These are phyloP conservation scores for Aethionema arabicum DNA, from an alignment of 345 rosid species.

Conservation along the genomic window DNA sequence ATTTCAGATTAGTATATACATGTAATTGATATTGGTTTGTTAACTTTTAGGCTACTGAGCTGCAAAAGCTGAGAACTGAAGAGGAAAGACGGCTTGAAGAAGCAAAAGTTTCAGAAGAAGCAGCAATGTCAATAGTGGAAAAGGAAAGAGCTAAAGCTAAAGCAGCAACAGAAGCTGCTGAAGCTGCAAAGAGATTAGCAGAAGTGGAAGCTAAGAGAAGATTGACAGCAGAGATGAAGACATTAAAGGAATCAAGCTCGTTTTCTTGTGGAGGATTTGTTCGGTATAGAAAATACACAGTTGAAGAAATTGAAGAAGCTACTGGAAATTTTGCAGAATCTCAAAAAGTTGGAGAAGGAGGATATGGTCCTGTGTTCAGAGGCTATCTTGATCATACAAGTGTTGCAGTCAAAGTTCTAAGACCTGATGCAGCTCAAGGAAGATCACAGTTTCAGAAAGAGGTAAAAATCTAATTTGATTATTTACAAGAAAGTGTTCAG, in stretches of 20 bases:
- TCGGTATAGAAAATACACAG: conserved; percentile 68
- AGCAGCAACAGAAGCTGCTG: conserved; percentile 77
- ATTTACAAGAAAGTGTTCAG: neutral
- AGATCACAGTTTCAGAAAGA: conserved; percentile 81
- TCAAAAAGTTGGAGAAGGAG: conserved; percentile 89
- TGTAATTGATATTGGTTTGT: neutral
- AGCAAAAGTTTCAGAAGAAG: conserved; percentile 67
- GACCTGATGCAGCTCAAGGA: conserved; percentile 96
- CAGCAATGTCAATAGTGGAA: conserved; percentile 61
- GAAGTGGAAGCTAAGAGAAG: conserved; percentile 62
- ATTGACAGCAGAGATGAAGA: conserved; percentile 45
- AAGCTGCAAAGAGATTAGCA: conserved; percentile 67
- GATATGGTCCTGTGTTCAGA: conserved; percentile 90
- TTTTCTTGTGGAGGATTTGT: conserved; percentile 36
- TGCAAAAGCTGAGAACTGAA: conserved; percentile 62
- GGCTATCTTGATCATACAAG: conserved; percentile 83
- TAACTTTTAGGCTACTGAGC: conserved; percentile 56
- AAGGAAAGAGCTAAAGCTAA: conserved; percentile 60
- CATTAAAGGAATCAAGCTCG: conserved; percentile 46
- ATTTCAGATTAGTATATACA: neutral
- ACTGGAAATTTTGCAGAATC: conserved; percentile 53
- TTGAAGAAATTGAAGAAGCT: conserved; percentile 80
- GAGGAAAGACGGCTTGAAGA: conserved; percentile 70
- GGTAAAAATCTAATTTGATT: conserved; percentile 44
- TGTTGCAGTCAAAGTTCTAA: conserved; percentile 82